phyloP scores from a whole-genome alignment of 306 rosid species.

The Prunus armeniaca region DNA sequence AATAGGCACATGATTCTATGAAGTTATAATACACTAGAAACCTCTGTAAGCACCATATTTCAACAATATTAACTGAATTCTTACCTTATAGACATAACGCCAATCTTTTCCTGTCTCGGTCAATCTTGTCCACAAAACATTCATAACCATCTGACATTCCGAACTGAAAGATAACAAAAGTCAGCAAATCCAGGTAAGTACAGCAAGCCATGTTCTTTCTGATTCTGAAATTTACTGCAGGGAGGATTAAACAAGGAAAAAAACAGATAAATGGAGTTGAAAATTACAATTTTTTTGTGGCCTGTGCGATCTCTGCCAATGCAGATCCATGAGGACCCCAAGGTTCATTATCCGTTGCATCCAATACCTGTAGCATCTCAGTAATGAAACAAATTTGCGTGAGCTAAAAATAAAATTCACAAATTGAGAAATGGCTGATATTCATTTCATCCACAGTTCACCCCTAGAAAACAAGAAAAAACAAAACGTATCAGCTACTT shows the following conservation, averaged over 20 bases:
- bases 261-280: background rate
- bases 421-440: background rate
- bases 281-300: slow-evolving; percentile 87
- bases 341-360: slow-evolving; percentile 97
- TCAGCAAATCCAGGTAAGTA: slow-evolving; percentile 20
- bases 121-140: slow-evolving; percentile 94
- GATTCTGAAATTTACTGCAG: background rate
- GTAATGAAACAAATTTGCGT: slow-evolving; percentile 2
- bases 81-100: slow-evolving; percentile 97
- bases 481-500: background rate
- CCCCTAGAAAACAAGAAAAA: background rate
- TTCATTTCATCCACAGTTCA: background rate
- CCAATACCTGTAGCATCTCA: slow-evolving; percentile 62
- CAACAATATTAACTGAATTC: slow-evolving; percentile 5
- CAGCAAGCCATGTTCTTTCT: background rate
- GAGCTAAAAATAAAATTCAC: slow-evolving; percentile 2
- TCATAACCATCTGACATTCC: slow-evolving; percentile 98
- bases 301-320: slow-evolving; percentile 85
- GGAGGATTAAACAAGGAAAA: slow-evolving; percentile 1
- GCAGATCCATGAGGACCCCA: slow-evolving; percentile 99
- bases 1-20: background rate
- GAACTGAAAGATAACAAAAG: slow-evolving; percentile 55
- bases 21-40: slow-evolving; percentile 6
- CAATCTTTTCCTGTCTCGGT: slow-evolving; percentile 94
- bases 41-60: background rate